Conservation (phyloP, 1,284 basidiomycete genomes). For the Ustilago sp. region DNA sequence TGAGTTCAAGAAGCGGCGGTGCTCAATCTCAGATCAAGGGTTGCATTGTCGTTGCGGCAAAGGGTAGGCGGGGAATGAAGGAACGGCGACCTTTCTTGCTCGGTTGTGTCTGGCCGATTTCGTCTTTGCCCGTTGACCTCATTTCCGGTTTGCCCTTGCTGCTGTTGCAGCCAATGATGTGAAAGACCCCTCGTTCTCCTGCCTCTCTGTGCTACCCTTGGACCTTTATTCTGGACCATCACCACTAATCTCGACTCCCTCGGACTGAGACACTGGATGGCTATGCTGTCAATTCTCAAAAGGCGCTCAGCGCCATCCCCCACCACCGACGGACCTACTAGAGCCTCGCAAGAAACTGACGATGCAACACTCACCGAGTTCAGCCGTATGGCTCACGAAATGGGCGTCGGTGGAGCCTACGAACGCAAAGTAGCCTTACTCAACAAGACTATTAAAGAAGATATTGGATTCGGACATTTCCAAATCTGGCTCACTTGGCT, state of each 20-base stretch:
- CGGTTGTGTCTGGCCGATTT: neutral
- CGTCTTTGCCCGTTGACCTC: neutral
- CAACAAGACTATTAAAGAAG: constrained; percentile 60
- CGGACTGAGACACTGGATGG: neutral
- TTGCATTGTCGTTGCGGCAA: constrained; percentile 3
- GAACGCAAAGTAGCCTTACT: constrained; percentile 62
- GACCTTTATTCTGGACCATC: neutral
- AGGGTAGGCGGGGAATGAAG: neutral
- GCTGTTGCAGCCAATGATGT: neutral
- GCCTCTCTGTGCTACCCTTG: neutral
- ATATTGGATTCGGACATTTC: constrained; percentile 76
- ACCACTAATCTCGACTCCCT: neutral
- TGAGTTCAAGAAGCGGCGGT: neutral
- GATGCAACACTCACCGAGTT: constrained; percentile 39
- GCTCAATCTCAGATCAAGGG: constrained; percentile 1
- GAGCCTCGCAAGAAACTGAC: constrained; percentile 33
- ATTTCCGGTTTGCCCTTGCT: neutral
- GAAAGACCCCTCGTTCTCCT: neutral
- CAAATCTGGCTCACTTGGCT: constrained; percentile 75
- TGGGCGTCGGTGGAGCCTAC: constrained; percentile 57
- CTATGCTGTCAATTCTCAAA: constrained; percentile 2
- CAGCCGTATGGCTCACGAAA: constrained; percentile 55
- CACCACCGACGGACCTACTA: neutral
- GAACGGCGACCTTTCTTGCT: neutral
- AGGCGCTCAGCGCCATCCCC: constrained; percentile 12